Evolutionary conservation across 2,329 filamentous ascomycete genomes (phyloP).

Genomic region (Beauveria rudraprayagi): DNA sequence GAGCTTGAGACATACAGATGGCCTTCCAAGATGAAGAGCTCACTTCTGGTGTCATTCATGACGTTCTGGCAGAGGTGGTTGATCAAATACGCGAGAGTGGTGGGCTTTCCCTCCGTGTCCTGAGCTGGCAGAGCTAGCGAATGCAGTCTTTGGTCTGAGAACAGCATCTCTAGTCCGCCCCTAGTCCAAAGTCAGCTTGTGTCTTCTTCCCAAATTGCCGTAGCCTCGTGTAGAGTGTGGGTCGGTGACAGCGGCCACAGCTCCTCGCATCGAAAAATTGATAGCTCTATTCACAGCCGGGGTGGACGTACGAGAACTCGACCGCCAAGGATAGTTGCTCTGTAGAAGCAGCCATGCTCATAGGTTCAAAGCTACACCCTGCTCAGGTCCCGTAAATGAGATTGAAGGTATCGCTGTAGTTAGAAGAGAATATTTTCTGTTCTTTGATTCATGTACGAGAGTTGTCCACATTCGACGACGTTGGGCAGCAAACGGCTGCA

Average conservation of each 20-base stretch:
- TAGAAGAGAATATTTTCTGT: background rate
- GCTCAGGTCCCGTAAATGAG: background rate
- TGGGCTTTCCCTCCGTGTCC: constrained; percentile 49
- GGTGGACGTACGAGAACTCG: constrained; percentile 53
- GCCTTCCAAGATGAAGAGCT: constrained; percentile 81
- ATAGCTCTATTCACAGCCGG: background rate
- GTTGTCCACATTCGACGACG: background rate
- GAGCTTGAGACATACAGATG: constrained; percentile 62
- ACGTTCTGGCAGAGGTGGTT: constrained; percentile 68
- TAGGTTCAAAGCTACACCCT: background rate
- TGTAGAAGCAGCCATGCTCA: constrained; percentile 11
- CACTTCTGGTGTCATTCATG: constrained; percentile 79
- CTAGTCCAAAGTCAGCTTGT: constrained; percentile 35
- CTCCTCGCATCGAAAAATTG: background rate
- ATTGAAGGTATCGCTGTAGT: background rate
- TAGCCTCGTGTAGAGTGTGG: background rate
- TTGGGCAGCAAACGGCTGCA: background rate
- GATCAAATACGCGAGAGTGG: constrained; percentile 70
- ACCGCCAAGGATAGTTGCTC: constrained; percentile 52
- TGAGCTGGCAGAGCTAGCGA: constrained; percentile 57
- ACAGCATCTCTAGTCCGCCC: constrained; percentile 90
- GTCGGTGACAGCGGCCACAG: background rate
- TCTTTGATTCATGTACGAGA: background rate
- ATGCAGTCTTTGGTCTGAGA: constrained; percentile 72
- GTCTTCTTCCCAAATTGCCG: background rate